These are phyloP conservation scores for Geranomyces michiganensis DNA, from an alignment of 192 early-diverging fungal species.

Conservation along the genomic window DNA sequence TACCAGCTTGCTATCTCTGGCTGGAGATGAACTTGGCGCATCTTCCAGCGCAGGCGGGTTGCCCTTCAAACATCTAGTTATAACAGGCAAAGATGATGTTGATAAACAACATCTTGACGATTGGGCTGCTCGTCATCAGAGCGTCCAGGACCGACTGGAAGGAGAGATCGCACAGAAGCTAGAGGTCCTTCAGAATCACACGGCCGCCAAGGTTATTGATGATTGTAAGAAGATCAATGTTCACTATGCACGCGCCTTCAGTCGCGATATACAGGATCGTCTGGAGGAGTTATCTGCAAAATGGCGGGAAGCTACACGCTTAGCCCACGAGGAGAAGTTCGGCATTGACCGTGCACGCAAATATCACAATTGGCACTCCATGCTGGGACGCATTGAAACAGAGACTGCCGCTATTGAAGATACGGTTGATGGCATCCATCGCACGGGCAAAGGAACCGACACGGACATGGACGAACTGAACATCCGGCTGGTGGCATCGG, in stretches of 20 bases:
- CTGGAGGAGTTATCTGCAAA: slow-evolving; percentile 13
- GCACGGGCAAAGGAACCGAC: background rate
- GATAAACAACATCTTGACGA: slow-evolving; percentile 13
- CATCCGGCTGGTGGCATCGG: background rate
- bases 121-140: slow-evolving; percentile 7
- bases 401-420: slow-evolving; percentile 1
- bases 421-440: background rate
- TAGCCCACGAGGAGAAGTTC: slow-evolving; percentile 15
- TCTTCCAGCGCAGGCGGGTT: background rate
- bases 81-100: slow-evolving; percentile 1
- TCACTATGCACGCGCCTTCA: background rate
- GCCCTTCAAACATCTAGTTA: slow-evolving; percentile 4
- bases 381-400: slow-evolving; percentile 7
- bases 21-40: background rate
- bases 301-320: slow-evolving; percentile 18
- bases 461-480: background rate
- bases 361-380: slow-evolving; percentile 23
- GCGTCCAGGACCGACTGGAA: background rate
- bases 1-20: background rate
- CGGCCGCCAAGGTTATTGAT: background rate
- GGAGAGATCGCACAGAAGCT: background rate
- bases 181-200: background rate
- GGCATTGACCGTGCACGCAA: slow-evolving; percentile 17
- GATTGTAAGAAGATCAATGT: background rate
- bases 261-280: background rate